Evolutionary conservation across 345 rosid genomes (phyloP).

Genomic region (Hibiscus syriacus): DNA sequence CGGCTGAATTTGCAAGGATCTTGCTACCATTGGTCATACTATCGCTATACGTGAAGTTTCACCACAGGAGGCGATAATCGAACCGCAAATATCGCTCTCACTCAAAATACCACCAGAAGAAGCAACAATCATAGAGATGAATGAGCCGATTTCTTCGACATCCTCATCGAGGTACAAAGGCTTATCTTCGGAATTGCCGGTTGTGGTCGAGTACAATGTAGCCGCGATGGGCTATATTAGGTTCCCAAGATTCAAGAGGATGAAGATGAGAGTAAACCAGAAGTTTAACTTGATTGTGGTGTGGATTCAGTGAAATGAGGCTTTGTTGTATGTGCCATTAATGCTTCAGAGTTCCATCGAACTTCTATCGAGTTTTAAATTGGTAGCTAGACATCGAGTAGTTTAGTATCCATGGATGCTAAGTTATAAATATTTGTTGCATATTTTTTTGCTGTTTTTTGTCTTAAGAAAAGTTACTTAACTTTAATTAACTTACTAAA

Average conservation of each 20-base stretch:
- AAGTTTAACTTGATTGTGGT: neutral
- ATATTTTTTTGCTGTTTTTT: neutral
- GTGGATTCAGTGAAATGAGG: too few relatives aligned
- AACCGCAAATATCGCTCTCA: too few relatives aligned
- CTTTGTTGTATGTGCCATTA: neutral
- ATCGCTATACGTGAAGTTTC: too few relatives aligned
- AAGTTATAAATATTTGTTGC: too few relatives aligned
- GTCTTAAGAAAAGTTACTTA: too few relatives aligned
- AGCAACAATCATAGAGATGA: slow-evolving; percentile 79
- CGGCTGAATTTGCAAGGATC: too few relatives aligned
- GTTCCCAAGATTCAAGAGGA: too few relatives aligned
- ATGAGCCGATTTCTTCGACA: slow-evolving; percentile 83
- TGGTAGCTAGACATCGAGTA: neutral
- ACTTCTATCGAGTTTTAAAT: neutral
- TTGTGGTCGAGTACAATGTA: slow-evolving; percentile 90
- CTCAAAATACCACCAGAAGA: too few relatives aligned
- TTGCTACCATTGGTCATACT: too few relatives aligned
- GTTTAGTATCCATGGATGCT: neutral
- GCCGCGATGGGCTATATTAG: slow-evolving; percentile 97
- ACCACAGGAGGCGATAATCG: too few relatives aligned
- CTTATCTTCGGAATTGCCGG: slow-evolving; percentile 89
- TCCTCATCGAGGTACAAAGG: slow-evolving; percentile 94
- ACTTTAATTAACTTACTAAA: too few relatives aligned
- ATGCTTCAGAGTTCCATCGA: neutral
- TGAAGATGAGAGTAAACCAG: too few relatives aligned